Conservation (phyloP, 2,329 filamentous ascomycete species). For the Cladosporium sp. region DNA sequence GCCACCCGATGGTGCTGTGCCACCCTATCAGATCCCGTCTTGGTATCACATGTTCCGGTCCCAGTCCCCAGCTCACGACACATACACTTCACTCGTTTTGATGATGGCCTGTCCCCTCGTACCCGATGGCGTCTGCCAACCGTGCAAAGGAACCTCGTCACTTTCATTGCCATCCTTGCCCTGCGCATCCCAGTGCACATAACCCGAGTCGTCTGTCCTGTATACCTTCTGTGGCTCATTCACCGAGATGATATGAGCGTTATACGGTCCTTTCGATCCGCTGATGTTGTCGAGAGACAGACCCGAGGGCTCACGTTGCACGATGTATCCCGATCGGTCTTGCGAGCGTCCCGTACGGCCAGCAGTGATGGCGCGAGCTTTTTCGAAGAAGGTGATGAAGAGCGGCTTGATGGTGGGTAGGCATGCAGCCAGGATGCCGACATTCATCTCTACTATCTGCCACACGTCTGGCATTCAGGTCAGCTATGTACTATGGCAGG, state of each 20-base stretch:
- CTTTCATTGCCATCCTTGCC: not conserved
- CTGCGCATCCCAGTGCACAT: not conserved
- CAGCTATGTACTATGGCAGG: not conserved
- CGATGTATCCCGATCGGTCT: not conserved
- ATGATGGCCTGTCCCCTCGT: not conserved
- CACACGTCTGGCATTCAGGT: not conserved
- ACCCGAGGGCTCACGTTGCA: not conserved
- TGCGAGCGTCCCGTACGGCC: not conserved
- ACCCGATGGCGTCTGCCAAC: not conserved
- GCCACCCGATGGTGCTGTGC: no score
- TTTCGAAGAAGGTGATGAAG: constrained; percentile 9
- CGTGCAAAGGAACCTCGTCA: not conserved
- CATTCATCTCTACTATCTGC: constrained; percentile 13
- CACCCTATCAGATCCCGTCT: no score
- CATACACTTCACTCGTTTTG: constrained; percentile 1
- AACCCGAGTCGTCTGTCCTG: not conserved
- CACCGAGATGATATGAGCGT: not conserved
- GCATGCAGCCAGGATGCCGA: constrained; percentile 14
- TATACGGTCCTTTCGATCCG: not conserved
- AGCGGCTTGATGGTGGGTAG: constrained; percentile 15
- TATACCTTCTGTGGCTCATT: not conserved
- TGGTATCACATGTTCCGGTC: no score
- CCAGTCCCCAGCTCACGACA: not conserved
- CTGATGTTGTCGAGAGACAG: not conserved
- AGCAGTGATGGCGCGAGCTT: not conserved